Percentiles rank a stretch among this genome's conserved stretches.
phyloP scores from a whole-genome alignment of 176 grass and related monocot species.

The Raddia distichophylla region DNA sequence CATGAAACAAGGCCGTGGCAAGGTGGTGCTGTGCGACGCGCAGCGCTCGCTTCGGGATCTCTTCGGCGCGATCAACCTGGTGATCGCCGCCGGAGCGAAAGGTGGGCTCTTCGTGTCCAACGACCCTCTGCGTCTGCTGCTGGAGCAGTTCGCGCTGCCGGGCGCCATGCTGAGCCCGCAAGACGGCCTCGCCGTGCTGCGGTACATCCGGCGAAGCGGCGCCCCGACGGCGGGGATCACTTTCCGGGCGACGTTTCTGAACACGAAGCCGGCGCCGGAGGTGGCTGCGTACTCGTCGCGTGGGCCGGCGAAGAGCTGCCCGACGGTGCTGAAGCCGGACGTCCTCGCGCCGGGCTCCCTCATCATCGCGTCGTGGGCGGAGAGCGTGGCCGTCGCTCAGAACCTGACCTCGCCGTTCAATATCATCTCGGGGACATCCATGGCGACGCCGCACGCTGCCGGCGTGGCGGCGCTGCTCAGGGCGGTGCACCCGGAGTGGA shows the following conservation, averaged over 20 bases:
- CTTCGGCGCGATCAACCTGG: not conserved
- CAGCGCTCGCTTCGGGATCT: not conserved
- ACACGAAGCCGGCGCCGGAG: slow-evolving; percentile 1
- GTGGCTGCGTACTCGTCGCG: slow-evolving; percentile 41
- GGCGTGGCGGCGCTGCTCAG: slow-evolving; percentile 48
- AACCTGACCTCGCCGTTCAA: not conserved
- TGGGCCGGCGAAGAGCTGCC: slow-evolving; percentile 26
- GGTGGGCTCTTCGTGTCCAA: slow-evolving; percentile 48
- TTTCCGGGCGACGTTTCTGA: slow-evolving; percentile 41
- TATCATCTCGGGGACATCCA: slow-evolving; percentile 49
- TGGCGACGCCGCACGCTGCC: slow-evolving; percentile 47
- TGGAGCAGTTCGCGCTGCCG: slow-evolving; percentile 35
- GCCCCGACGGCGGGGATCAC: slow-evolving; percentile 33
- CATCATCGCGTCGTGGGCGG: slow-evolving; percentile 44
- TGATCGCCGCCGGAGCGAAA: slow-evolving; percentile 2
- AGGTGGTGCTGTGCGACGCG: slow-evolving; percentile 36
- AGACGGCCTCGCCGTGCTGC: slow-evolving; percentile 34
- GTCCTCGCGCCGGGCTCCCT: slow-evolving; percentile 34
- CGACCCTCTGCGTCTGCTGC: not conserved
- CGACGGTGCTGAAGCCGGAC: slow-evolving; percentile 53
- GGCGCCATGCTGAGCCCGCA: slow-evolving; percentile 12
- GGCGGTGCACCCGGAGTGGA: slow-evolving; percentile 39
- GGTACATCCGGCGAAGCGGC: slow-evolving; percentile 30
- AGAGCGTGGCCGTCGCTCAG: not conserved
- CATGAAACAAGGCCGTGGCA: not conserved